Evolutionary conservation across 2,329 filamentous ascomycete genomes (phyloP).

Genomic region (Neopestalotiopsis sp.): DNA sequence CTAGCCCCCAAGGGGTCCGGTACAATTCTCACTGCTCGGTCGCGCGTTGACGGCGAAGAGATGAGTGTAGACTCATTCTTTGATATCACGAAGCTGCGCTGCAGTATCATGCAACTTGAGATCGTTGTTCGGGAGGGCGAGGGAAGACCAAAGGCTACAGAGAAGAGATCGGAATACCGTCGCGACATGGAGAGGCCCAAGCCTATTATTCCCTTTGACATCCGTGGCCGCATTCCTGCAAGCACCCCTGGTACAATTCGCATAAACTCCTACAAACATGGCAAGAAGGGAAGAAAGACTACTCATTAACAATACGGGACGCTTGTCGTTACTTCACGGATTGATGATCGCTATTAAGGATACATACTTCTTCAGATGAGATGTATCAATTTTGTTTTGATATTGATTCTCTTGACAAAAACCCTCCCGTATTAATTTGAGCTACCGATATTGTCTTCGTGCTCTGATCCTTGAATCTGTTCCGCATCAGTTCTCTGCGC

Average conservation of each 20-base stretch:
- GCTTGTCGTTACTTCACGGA: neutral
- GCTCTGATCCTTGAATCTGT: neutral
- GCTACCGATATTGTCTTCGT: neutral
- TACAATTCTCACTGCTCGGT: slow-evolving; percentile 3
- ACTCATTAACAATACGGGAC: neutral
- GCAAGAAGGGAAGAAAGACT: neutral
- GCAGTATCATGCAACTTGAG: slow-evolving; percentile 12
- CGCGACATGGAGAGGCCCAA: neutral
- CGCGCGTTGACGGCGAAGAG: neutral
- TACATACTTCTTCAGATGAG: neutral
- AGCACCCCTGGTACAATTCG: neutral
- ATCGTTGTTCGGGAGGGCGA: neutral
- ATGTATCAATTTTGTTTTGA: neutral
- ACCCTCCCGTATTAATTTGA: neutral
- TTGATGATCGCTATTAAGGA: neutral
- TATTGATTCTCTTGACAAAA: neutral
- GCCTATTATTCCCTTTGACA: neutral
- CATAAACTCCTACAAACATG: neutral
- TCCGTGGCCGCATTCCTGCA: neutral
- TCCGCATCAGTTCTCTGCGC: neutral
- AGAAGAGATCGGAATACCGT: neutral
- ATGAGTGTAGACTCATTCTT: neutral
- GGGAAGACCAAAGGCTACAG: neutral
- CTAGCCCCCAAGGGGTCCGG: slow-evolving; percentile 12
- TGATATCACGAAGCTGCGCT: slow-evolving; percentile 8